Conservation (phyloP, 768 basidiomycete species). For the Mycena floridula region DNA sequence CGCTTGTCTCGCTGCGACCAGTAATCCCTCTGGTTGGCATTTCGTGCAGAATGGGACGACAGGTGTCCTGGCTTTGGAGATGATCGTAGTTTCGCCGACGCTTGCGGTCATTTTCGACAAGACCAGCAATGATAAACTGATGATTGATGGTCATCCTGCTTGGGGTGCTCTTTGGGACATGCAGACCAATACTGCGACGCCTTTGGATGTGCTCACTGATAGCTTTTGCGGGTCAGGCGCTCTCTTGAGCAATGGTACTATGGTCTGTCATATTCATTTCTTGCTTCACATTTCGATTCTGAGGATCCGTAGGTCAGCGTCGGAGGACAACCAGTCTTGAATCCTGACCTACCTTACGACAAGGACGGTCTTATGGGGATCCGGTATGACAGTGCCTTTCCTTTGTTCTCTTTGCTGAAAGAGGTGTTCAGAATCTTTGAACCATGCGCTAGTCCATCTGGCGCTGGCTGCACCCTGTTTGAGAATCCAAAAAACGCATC, state of each 20-base stretch:
- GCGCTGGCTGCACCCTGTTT: slow-evolving; percentile 16
- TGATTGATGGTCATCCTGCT: slow-evolving; percentile 25
- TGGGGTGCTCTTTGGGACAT: slow-evolving; percentile 20
- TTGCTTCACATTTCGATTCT: too few species aligned
- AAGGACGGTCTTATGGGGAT: slow-evolving; percentile 11
- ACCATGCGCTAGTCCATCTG: slow-evolving; percentile 15
- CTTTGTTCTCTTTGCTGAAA: too few species aligned
- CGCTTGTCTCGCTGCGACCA: too few species aligned
- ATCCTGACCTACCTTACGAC: background rate
- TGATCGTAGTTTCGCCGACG: slow-evolving; percentile 58
- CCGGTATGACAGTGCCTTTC: too few species aligned
- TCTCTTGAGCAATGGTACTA: slow-evolving; percentile 25
- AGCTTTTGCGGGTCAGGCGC: slow-evolving; percentile 26
- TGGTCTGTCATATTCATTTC: too few species aligned
- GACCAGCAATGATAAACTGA: slow-evolving; percentile 72
- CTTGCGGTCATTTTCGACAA: slow-evolving; percentile 77
- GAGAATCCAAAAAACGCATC: slow-evolving; percentile 15
- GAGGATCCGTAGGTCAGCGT: too few species aligned
- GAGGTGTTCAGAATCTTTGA: too few species aligned
- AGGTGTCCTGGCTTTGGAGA: slow-evolving; percentile 76
- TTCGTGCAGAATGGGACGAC: slow-evolving; percentile 61
- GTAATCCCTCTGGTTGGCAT: too few species aligned
- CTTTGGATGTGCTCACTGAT: slow-evolving; percentile 21
- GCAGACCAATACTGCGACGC: slow-evolving; percentile 12
- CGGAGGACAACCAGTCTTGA: slow-evolving; percentile 1